Percentiles rank a stretch among this genome's conserved stretches.
phyloP scores from a whole-genome alignment of 2,329 filamentous ascomycete genomes.

The Westerdykella sp. region DNA sequence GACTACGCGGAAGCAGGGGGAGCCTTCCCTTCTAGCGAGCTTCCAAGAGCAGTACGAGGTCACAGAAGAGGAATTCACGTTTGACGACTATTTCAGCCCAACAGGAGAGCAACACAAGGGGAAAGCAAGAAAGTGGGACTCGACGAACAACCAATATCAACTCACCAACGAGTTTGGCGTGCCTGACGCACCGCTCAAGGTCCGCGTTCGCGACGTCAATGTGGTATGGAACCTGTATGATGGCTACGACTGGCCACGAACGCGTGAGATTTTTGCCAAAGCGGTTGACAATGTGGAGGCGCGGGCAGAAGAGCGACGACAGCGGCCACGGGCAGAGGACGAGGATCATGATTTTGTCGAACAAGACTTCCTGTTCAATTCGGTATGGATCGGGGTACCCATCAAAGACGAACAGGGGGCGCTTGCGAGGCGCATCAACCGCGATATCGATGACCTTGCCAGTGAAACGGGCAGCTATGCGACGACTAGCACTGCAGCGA shows the following conservation, averaged over 20 bases:
- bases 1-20: slow-evolving; percentile 27
- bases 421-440: slow-evolving; percentile 76
- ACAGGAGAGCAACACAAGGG: slow-evolving; percentile 53
- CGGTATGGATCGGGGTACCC: slow-evolving; percentile 92
- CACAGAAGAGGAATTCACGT: slow-evolving; percentile 56
- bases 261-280: slow-evolving; percentile 77
- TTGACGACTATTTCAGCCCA: slow-evolving; percentile 69
- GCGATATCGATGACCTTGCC: slow-evolving; percentile 73
- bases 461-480: slow-evolving; percentile 89
- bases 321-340: slow-evolving; percentile 63
- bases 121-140: slow-evolving; percentile 75
- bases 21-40: slow-evolving; percentile 41
- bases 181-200: slow-evolving; percentile 63
- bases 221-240: slow-evolving; percentile 98
- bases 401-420: slow-evolving; percentile 79
- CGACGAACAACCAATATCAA: slow-evolving; percentile 67
- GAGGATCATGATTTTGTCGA: slow-evolving; percentile 63
- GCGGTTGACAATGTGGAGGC: slow-evolving; percentile 83
- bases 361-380: slow-evolving; percentile 96
- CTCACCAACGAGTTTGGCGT: slow-evolving; percentile 56
- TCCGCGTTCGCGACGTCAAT: slow-evolving; percentile 79
- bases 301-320: slow-evolving; percentile 68
- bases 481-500: slow-evolving; percentile 49
- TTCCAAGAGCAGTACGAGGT: slow-evolving; percentile 51
- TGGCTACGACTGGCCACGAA: slow-evolving; percentile 92